Percentiles rank a stretch among this genome's conserved stretches.
Evolutionary conservation across 2,329 filamentous ascomycete species (phyloP).

Genomic region (Lasiodiplodia theobromae): DNA sequence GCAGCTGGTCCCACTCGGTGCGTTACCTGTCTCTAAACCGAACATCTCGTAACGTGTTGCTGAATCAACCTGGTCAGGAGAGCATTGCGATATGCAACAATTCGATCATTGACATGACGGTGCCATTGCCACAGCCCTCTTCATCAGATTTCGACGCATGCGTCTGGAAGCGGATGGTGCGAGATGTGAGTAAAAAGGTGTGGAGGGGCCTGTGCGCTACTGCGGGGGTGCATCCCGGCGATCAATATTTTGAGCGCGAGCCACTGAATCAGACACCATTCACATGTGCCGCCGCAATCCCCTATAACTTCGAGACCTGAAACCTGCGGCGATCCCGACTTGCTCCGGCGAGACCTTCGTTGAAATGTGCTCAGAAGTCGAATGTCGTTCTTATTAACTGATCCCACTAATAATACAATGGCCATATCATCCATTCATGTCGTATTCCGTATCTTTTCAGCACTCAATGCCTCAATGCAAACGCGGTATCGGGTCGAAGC

Average conservation of each 20-base stretch:
- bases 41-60: background rate
- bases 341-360: background rate
- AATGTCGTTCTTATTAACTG: background rate
- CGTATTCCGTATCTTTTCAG: background rate
- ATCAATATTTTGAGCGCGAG: slow-evolving; percentile 2
- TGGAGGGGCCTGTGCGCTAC: background rate
- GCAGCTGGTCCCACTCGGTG: background rate
- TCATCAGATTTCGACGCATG: background rate
- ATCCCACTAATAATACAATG: slow-evolving; percentile 14
- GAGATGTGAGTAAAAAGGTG: background rate
- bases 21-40: background rate
- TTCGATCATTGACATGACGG: background rate
- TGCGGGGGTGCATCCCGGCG: slow-evolving; percentile 14
- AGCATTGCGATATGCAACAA: background rate
- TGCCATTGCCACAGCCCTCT: background rate
- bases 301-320: background rate
- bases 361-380: background rate
- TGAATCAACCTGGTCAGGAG: background rate
- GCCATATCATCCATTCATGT: background rate
- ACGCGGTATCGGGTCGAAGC: background rate
- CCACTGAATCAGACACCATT: slow-evolving; percentile 3
- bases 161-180: slow-evolving; percentile 1
- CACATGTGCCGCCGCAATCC: background rate
- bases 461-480: slow-evolving; percentile 5
- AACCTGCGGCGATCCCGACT: background rate